Evolutionary conservation across 805 yeast species (phyloP), one percentile per base, ranked within the genome.

Genomic region (Sugiyamaella floridensis): DNA sequence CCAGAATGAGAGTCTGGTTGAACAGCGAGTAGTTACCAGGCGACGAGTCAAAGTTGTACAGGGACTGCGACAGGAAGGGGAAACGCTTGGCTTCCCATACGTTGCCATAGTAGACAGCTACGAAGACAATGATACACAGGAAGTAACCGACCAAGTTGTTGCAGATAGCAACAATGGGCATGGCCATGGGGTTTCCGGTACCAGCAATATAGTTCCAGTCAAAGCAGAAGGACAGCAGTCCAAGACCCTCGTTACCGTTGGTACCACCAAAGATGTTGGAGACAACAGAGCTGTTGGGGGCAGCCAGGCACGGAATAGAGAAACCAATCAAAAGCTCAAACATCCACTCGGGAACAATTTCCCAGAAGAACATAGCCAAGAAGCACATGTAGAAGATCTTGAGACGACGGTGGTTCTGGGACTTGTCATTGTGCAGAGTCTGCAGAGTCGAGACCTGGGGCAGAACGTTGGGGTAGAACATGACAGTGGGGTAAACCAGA

Each of bases 381-480:
- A 57, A 55, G 40, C 54, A 46, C 40, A 49, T 20, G 41, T 45
- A 64, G 61, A 51, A 62, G 52, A 60, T 52, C 56, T 58, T 63
- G 22, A 65, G 56, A 47, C 63, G 64, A 43, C 55, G 54, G 49
- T 57, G 55, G 52, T 61, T 56, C 40, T 49, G 37, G 20, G 29
- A 6, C 44, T 40, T 45, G 43, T 53, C 60, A 51, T 60, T 58
- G 56, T 65, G 69, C 63, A 81, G 69, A 62, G 80, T 74, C 67
- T 76, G 73, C 72, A 79, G 74, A 63, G 81, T 72, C 26, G 85
- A 77, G 34, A 80, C 67, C 7, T 81, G 75, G 55, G 82, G 83
- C 62, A 83, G 71, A 55, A 78, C 75, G 26, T 78, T 73, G 9
- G 88, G 88, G 85, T 86, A 83, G 54, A 82, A 70, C 61, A 81